Percentiles rank a stretch among this genome's conserved stretches.
Conservation (phyloP, 371 early-diverging fungal species). For the Polyrhizophydium stewartii region DNA sequence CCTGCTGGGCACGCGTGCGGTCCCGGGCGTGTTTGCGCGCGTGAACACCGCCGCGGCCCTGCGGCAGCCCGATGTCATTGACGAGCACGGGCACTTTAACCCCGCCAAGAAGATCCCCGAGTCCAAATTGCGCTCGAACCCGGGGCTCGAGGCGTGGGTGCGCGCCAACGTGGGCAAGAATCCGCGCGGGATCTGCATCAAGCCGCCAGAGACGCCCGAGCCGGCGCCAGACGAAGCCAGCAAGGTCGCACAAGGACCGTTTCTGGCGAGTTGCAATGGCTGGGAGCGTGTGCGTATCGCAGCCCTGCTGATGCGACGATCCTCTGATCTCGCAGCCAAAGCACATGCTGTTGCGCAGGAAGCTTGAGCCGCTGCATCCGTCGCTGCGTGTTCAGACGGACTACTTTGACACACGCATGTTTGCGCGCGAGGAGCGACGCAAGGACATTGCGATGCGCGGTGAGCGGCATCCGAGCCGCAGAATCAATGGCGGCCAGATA, state of each 20-base stretch:
- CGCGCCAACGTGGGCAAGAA: conserved; percentile 23
- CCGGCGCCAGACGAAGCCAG: not conserved
- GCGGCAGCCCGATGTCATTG: not conserved
- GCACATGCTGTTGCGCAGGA: conserved; percentile 14
- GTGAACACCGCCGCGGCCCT: not conserved
- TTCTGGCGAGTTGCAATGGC: conserved; percentile 21
- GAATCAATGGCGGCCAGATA: no score
- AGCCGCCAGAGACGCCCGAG: conserved; percentile 9
- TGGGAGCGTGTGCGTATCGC: no score
- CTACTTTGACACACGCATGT: conserved; percentile 26
- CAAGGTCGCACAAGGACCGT: conserved; percentile 40
- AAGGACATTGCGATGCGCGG: conserved; percentile 17
- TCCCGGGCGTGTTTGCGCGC: conserved; percentile 31
- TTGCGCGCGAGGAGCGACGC: conserved; percentile 18
- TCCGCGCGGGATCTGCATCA: conserved; percentile 11
- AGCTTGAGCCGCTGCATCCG: conserved; percentile 24
- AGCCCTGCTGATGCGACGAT: no score
- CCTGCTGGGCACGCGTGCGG: conserved; percentile 31
- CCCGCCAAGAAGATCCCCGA: conserved; percentile 23
- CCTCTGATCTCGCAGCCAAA: conserved; percentile 29
- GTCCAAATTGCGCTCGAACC: conserved; percentile 17
- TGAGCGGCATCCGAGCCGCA: conserved; percentile 18
- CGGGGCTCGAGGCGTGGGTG: conserved; percentile 24
- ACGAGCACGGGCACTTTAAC: not conserved
- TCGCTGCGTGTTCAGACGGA: conserved; percentile 36